These are phyloP conservation scores for Extremus antarcticus DNA, from an alignment of 495 filamentous ascomycete species.

Conservation along the genomic window DNA sequence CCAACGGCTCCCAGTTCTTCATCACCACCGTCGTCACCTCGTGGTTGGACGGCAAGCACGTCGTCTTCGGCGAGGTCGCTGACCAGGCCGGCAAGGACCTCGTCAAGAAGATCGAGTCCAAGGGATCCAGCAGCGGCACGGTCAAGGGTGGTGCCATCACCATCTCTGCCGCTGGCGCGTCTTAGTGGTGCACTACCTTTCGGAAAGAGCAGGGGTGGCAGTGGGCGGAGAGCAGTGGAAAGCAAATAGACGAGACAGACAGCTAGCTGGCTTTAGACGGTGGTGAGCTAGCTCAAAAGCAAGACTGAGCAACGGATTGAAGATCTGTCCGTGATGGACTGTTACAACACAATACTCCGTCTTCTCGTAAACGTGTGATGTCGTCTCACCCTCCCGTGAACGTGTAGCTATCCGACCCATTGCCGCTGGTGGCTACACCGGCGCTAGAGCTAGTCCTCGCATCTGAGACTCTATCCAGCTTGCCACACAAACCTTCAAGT, in stretches of 20 bases:
- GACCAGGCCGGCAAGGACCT: slow-evolving; percentile 24
- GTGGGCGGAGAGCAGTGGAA: neutral
- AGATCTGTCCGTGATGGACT: neutral
- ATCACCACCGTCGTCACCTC: slow-evolving; percentile 36
- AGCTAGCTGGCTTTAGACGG: neutral
- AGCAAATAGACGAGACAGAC: too few relatives aligned
- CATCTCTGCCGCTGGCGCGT: slow-evolving; percentile 25
- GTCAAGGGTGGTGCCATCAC: slow-evolving; percentile 29
- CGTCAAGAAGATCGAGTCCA: slow-evolving; percentile 33
- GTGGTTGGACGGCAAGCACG: slow-evolving; percentile 37
- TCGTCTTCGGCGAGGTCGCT: slow-evolving; percentile 35
- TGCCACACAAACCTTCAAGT: too few relatives aligned
- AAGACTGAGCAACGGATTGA: neutral
- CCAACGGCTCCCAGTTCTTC: slow-evolving; percentile 69
- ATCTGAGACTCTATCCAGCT: too few relatives aligned
- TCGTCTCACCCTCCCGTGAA: too few relatives aligned
- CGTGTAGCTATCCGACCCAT: too few relatives aligned
- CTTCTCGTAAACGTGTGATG: too few relatives aligned
- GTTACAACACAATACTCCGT: neutral
- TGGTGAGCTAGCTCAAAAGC: neutral
- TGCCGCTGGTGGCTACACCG: too few relatives aligned
- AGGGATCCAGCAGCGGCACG: slow-evolving; percentile 26
- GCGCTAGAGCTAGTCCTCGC: too few relatives aligned
- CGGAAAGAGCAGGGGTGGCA: neutral
- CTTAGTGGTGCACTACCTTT: slow-evolving; percentile 8